phyloP scores from a whole-genome alignment of 2,329 filamentous ascomycete genomes.

The Penicillium brevicompactum region DNA sequence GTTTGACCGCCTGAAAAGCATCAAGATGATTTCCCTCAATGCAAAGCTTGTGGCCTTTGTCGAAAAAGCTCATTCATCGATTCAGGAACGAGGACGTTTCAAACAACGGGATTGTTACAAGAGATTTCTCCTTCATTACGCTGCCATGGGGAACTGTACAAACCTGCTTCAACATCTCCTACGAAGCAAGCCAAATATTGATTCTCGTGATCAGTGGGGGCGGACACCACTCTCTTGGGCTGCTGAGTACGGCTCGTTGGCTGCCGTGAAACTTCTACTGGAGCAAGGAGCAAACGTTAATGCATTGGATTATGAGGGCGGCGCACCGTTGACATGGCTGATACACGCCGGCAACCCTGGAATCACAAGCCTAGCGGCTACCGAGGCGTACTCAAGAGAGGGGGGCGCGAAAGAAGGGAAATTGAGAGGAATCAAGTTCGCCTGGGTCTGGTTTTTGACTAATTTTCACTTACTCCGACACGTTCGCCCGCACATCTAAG shows the following conservation, averaged over 20 bases:
- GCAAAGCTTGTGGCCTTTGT: no score
- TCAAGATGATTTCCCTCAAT: no score
- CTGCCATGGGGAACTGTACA: background rate
- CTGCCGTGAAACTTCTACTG: background rate
- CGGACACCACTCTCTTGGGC: background rate
- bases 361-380: background rate
- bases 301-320: background rate
- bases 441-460: background rate
- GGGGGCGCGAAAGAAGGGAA: background rate
- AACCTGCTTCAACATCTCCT: background rate
- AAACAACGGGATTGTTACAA: background rate
- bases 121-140: slow-evolving; percentile 1
- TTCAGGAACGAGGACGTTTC: no score
- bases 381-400: background rate
- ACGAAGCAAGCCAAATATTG: background rate
- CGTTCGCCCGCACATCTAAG: background rate
- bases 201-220: background rate
- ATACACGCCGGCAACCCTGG: background rate
- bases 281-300: slow-evolving; percentile 1
- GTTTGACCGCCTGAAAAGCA: no score
- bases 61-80: no score
- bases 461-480: background rate
- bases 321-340: background rate
- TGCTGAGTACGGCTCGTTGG: background rate
- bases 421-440: background rate